Evolutionary conservation across 1,284 basidiomycete species (phyloP).

Genomic region (Cutaneotrichosporon mucoides): DNA sequence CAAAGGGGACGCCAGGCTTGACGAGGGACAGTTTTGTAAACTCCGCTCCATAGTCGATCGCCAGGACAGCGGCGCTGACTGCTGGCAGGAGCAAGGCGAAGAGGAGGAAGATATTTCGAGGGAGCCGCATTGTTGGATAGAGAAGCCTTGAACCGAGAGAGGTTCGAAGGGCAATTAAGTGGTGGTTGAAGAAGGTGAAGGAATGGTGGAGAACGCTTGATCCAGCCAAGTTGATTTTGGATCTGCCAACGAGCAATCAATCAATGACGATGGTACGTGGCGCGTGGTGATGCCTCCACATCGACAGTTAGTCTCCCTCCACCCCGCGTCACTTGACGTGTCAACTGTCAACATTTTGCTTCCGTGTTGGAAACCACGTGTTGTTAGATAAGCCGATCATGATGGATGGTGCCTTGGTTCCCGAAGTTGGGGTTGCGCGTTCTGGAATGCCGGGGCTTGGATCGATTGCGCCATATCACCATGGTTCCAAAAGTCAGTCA

Average conservation of each 20-base stretch:
- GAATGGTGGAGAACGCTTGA: too few relatives aligned
- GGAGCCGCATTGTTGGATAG: conserved; percentile 21
- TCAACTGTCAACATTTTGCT: neutral
- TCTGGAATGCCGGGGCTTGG: neutral
- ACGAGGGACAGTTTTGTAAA: conserved; percentile 94
- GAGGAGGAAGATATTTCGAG: conserved; percentile 21
- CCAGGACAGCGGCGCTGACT: conserved; percentile 59
- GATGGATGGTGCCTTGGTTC: too few relatives aligned
- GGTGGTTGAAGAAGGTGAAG: neutral
- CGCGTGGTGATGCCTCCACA: too few relatives aligned
- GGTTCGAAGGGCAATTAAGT: neutral
- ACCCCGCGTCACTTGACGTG: neutral
- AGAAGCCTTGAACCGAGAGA: neutral
- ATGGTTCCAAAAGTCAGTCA: neutral
- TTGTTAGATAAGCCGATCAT: too few relatives aligned
- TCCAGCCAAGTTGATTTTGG: too few relatives aligned
- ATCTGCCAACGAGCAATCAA: too few relatives aligned
- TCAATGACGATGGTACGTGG: too few relatives aligned
- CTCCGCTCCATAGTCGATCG: conserved; percentile 94
- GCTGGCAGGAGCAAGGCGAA: conserved; percentile 38
- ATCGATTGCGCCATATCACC: neutral
- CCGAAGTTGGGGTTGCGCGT: neutral
- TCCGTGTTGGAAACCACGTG: neutral
- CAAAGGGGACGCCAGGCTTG: conserved; percentile 93
- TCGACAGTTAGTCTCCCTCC: neutral